Base-by-base conservation (phyloP, 768 basidiomycete genomes). In the Tephrocybe sp. region DNA sequence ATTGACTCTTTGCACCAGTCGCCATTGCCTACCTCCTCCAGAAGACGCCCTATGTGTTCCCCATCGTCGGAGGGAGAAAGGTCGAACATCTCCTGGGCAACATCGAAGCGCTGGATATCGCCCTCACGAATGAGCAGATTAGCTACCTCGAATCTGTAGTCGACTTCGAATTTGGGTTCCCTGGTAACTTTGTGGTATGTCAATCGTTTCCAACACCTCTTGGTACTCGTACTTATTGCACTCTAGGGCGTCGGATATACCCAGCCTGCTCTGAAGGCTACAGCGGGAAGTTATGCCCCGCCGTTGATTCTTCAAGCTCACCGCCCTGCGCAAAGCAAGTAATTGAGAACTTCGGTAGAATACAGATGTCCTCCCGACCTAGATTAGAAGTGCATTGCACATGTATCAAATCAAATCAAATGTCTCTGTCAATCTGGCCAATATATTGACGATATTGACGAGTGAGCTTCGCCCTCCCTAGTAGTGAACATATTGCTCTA, bases 1-100 rank as follows among this genome's bases (percentile, higher is more conserved):
- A 33, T 37, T 50, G 34, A 42, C 33, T 8, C 27, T 29, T 9
- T 24, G 5, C 27, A 5, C 15, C 22, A 74, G 77, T 78, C 21
- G 76, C 76, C 6, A 72, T 80, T 50, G 76, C 77, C 8, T 79
- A 78, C 48, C 57, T 80, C n/a, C 61, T 81, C 63, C 76, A 78
- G 43, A 82, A 80, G 61, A 65, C 74, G 7, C 73, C 74, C 0
- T 77, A 72, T 43, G 77, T 79, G 0, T 79, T 80, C 64, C 77
- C 76, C 1, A 68, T 79, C 37, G 58, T 77, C 21, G 76, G 76
- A 9, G 74, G 74, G 3, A 67, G 76, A 38, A 82, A 79, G 52
- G 65, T 77, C 19, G 75, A 77, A 57, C 76, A 81, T n/a, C 60
- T 82, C 16, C 45, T 62, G 34, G 72, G 69, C 34, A 82, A 80